Evolutionary conservation across 208 protist genomes (phyloP).

Genomic region (Acanthamoeba healyi): DNA sequence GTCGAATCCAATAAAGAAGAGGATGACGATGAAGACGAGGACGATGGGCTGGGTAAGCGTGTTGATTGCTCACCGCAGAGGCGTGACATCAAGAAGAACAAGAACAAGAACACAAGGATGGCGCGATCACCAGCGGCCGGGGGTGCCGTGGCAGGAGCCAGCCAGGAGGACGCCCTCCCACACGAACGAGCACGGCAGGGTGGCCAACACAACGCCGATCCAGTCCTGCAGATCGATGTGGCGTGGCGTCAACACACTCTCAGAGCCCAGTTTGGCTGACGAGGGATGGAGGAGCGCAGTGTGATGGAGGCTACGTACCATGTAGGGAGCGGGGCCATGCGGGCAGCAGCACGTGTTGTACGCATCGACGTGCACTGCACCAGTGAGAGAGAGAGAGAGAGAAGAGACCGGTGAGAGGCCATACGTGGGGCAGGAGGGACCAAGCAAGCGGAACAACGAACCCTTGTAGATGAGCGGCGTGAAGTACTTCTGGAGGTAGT

Average conservation of each 20-base stretch:
- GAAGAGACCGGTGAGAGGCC: not conserved
- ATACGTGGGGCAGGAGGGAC: no score
- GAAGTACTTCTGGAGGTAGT: not conserved
- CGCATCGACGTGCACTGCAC: slow-evolving; percentile 12
- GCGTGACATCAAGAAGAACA: no score
- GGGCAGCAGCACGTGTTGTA: slow-evolving; percentile 41
- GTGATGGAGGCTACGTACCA: no score
- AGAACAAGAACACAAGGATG: no score
- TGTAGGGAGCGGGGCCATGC: not conserved
- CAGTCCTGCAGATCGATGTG: not conserved
- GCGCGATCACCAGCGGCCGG: not conserved
- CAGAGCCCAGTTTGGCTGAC: no score
- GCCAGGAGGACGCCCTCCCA: slow-evolving; percentile 18
- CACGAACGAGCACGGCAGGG: slow-evolving; percentile 17
- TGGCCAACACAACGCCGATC: not conserved
- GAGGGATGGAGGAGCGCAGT: no score
- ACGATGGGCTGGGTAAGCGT: no score
- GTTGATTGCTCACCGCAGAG: no score
- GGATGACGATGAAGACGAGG: no score
- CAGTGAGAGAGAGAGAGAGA: not conserved
- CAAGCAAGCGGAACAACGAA: not conserved
- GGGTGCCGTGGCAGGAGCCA: slow-evolving; percentile 14
- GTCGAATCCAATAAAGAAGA: no score
- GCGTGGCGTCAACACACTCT: not conserved
- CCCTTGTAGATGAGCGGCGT: slow-evolving; percentile 15